These are phyloP conservation scores for Ricinus communis DNA, from an alignment of 345 rosid species.

Conservation along the genomic window DNA sequence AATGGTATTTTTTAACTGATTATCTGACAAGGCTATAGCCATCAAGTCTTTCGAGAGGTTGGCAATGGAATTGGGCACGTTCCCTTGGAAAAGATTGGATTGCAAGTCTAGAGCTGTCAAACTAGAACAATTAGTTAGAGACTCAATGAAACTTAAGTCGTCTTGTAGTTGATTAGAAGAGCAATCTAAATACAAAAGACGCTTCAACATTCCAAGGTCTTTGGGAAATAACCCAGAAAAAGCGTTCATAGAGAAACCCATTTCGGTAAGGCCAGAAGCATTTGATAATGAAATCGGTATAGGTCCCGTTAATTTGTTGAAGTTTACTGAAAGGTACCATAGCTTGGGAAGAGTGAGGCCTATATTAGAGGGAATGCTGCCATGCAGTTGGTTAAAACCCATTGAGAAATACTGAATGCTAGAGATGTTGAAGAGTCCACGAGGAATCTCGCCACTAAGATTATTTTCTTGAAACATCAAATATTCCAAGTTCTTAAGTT, in stretches of 20 bases:
- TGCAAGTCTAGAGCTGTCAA: neutral
- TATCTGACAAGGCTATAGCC: too few species aligned
- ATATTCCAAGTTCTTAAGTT: neutral
- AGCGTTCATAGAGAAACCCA: neutral
- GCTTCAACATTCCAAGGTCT: neutral
- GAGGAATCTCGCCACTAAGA: constrained; percentile 22
- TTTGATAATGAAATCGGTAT: constrained; percentile 14
- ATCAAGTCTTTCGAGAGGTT: constrained; percentile 16
- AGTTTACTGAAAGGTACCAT: neutral
- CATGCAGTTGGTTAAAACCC: constrained; percentile 20
- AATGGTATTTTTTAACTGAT: too few species aligned
- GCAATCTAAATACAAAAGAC: neutral
- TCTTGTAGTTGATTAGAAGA: constrained; percentile 1
- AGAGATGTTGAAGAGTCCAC: constrained; percentile 25
- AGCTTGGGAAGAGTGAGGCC: constrained; percentile 20
- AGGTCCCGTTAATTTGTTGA: neutral
- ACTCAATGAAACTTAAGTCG: constrained; percentile 14
- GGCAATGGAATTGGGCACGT: constrained; percentile 6
- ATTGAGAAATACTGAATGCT: neutral
- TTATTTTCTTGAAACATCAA: constrained; percentile 14
- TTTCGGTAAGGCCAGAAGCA: constrained; percentile 7
- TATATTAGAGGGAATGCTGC: constrained; percentile 18
- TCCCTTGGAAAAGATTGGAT: constrained; percentile 3
- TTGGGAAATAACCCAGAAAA: constrained; percentile 9
- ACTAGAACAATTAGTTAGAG: constrained; percentile 6